Conservation (phyloP, 2,329 filamentous ascomycete species). For the Ophiostoma montium region DNA sequence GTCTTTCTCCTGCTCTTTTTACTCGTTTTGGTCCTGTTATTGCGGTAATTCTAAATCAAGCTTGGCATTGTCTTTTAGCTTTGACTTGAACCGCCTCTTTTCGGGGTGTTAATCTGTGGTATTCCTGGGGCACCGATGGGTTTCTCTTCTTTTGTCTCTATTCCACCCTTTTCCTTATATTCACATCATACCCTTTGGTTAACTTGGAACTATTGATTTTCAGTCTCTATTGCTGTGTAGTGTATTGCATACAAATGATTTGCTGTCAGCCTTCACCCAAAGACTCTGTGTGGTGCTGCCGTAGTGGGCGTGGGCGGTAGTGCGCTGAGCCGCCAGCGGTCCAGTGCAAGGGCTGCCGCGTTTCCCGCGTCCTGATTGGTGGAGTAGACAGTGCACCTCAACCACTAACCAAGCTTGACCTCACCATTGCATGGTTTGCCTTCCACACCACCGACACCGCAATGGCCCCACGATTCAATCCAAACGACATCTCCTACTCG, state of each 20-base stretch:
- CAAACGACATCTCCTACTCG: constrained; percentile 57
- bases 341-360: no score
- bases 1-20: background rate
- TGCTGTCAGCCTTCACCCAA: no score
- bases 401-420: background rate
- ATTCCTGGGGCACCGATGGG: background rate
- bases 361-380: background rate
- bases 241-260: no score
- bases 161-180: background rate
- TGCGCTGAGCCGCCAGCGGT: no score
- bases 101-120: background rate
- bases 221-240: no score
- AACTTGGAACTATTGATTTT: no score
- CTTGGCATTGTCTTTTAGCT: no score
- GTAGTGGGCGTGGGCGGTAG: no score
- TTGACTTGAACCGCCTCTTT: background rate
- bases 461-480: constrained; percentile 46
- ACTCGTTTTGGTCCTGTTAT: background rate
- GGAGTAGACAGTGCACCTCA: no score
- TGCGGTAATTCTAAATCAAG: background rate
- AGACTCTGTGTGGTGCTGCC: background rate
- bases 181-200: background rate
- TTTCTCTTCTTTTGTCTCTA: background rate
- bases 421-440: background rate
- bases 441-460: background rate